These are phyloP conservation scores for Pseudozyma sp. DNA, from an alignment of 1,284 basidiomycete genomes.

Conservation along the genomic window DNA sequence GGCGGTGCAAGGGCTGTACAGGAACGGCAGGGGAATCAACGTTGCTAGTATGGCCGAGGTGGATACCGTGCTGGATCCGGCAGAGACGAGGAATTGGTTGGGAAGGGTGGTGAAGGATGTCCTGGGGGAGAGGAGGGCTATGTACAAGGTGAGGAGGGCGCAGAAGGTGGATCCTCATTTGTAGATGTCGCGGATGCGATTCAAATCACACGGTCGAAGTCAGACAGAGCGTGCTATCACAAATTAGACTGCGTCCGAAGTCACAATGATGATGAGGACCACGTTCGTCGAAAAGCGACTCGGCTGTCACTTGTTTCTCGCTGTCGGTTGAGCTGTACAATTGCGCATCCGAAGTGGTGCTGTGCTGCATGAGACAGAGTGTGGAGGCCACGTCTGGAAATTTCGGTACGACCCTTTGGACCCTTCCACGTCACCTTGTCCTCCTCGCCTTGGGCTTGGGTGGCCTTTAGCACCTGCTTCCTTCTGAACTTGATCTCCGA, in stretches of 20 bases:
- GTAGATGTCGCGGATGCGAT: slow-evolving; percentile 3
- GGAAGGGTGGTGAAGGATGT: slow-evolving; percentile 12
- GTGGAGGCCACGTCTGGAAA: slow-evolving; percentile 7
- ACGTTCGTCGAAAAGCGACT: background rate
- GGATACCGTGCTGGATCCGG: slow-evolving; percentile 56
- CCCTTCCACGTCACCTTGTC: slow-evolving; percentile 29
- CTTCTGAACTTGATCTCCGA: background rate
- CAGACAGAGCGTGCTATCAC: too few species aligned
- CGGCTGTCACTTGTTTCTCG: too few species aligned
- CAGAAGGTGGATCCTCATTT: slow-evolving; percentile 11
- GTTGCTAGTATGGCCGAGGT: slow-evolving; percentile 49
- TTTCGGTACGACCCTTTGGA: background rate
- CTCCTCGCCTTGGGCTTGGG: too few species aligned
- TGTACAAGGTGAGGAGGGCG: slow-evolving; percentile 11
- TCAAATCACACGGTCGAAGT: too few species aligned
- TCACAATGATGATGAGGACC: too few species aligned
- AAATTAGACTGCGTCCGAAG: too few species aligned
- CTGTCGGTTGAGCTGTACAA: background rate
- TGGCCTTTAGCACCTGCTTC: background rate
- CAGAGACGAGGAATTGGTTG: slow-evolving; percentile 50
- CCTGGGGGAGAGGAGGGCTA: slow-evolving; percentile 23
- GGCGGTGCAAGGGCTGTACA: slow-evolving; percentile 43
- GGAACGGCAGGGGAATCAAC: slow-evolving; percentile 40
- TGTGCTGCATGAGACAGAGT: background rate
- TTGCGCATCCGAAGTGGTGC: too few species aligned